Percentiles rank a stretch among this genome's conserved stretches.
phyloP scores from a whole-genome alignment of 345 rosid species.

The Hibiscus tridactylites region DNA sequence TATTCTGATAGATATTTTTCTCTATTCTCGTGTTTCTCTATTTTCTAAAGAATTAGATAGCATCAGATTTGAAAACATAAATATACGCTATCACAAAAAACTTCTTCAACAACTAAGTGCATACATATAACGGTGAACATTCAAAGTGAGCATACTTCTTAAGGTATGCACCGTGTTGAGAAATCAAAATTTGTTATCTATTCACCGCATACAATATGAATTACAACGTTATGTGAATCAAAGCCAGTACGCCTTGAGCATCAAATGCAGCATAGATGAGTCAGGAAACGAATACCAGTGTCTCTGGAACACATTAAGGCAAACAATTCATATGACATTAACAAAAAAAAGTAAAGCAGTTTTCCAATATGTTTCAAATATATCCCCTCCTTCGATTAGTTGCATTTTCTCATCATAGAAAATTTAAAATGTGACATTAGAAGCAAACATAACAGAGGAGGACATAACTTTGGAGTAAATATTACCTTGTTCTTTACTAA shows the following conservation, averaged over 20 bases:
- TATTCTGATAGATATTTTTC: too few species aligned
- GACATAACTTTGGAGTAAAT: constrained; percentile 10
- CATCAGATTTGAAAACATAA: background rate
- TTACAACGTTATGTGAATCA: background rate
- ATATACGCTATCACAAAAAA: background rate
- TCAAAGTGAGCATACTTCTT: background rate
- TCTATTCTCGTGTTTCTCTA: too few species aligned
- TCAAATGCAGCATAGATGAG: background rate
- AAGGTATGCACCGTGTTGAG: background rate
- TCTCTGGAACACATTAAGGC: background rate
- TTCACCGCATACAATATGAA: background rate
- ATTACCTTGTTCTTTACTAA: constrained; percentile 66
- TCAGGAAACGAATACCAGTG: background rate
- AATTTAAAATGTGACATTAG: background rate
- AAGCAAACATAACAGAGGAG: background rate
- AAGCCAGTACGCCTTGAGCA: background rate
- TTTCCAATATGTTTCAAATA: background rate
- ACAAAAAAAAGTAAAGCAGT: background rate
- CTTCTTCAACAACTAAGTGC: background rate
- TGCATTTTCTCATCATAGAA: background rate
- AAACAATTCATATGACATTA: background rate
- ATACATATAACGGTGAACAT: background rate
- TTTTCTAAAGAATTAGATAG: background rate
- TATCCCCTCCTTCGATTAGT: background rate
- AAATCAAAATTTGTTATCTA: background rate